Evolutionary conservation across 2,329 filamentous ascomycete genomes (phyloP), one percentile per base, ranked within the genome.

Genomic region (Neofusicoccum parvum): DNA sequence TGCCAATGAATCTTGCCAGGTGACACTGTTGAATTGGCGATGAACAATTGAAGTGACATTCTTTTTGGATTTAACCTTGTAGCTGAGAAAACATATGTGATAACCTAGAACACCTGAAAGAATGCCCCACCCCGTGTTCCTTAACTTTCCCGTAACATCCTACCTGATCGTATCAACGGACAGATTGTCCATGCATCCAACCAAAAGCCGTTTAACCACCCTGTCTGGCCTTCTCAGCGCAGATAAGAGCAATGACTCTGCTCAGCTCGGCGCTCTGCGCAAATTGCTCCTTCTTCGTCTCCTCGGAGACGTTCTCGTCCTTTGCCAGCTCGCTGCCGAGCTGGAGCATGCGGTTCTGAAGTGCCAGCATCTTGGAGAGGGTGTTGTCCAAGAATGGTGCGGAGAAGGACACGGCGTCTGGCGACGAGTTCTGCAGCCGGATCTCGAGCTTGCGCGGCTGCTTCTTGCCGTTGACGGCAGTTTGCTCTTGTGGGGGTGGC

Each of bases 361-460:
- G 74, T 11, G 76, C 72, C 58, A 84, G 72, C 73, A 84, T 80
- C 76, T 83, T 84, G 62, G 79, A 75, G 1, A 84, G 76, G 5
- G 81, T 83, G 71, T 83, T 84, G 75, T 84, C 82, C 62, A 84
- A 80, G 76, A 84, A 84, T 0, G 82, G 81, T 0, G 82, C 81
- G n/a, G 80, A 82, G 74, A 84, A 84, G 41, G 79, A 80, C 67
- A 84, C 75, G 64, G 76, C 77, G 51, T 78, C 74, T 3, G 67
- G 65, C 27, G 76, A 75, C 9, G 75, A 73, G 62, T 74, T 75
- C 36, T 77, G 78, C 4, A 83, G 76, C 20, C 82, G 76, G 76
- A 84, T 81, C 66, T 84, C 82, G 51, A 84, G 80, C 69, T 84
- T 84, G 41, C 82, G 76, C 3, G 82, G 82, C 3, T 74, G 74